Conservation (phyloP, 768 basidiomycete species). For the Pleurotus pulmonarius region DNA sequence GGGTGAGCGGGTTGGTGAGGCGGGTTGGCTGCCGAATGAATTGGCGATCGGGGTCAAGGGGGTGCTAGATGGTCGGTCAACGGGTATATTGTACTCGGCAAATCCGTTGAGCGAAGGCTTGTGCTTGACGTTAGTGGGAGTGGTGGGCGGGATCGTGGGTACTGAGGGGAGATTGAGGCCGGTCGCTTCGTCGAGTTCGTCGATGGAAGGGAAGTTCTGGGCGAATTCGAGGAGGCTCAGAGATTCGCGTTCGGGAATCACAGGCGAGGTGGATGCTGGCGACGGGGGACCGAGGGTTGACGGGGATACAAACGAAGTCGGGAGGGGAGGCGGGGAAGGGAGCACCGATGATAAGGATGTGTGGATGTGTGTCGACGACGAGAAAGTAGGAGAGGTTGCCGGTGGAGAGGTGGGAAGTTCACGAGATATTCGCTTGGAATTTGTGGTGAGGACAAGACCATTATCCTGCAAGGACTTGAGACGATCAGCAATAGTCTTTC, state of each 20-base stretch:
- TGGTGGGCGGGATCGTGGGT: slow-evolving; percentile 30
- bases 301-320: slow-evolving; percentile 55
- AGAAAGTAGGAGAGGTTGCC: slow-evolving; percentile 31
- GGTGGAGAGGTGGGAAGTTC: slow-evolving; percentile 44
- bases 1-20: slow-evolving; percentile 44
- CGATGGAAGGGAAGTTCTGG: slow-evolving; percentile 71
- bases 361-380: slow-evolving; percentile 15
- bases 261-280: slow-evolving; percentile 55
- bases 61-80: slow-evolving; percentile 58
- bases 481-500: slow-evolving; percentile 71
- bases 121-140: slow-evolving; percentile 21
- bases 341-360: slow-evolving; percentile 14
- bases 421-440: slow-evolving; percentile 54
- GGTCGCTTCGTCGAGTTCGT: slow-evolving; percentile 63
- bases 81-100: slow-evolving; percentile 13
- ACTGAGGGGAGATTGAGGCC: slow-evolving; percentile 46
- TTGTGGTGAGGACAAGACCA: slow-evolving; percentile 56
- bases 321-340: slow-evolving; percentile 25
- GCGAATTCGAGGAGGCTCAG: slow-evolving; percentile 51
- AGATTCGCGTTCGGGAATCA: slow-evolving; percentile 24
- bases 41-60: slow-evolving; percentile 48
- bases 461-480: slow-evolving; percentile 70
- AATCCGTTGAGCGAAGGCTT: background rate
- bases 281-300: slow-evolving; percentile 76
- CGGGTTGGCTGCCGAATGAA: slow-evolving; percentile 57